Conservation (phyloP, 2,329 filamentous ascomycete species). For the Pyricularia sp. region DNA sequence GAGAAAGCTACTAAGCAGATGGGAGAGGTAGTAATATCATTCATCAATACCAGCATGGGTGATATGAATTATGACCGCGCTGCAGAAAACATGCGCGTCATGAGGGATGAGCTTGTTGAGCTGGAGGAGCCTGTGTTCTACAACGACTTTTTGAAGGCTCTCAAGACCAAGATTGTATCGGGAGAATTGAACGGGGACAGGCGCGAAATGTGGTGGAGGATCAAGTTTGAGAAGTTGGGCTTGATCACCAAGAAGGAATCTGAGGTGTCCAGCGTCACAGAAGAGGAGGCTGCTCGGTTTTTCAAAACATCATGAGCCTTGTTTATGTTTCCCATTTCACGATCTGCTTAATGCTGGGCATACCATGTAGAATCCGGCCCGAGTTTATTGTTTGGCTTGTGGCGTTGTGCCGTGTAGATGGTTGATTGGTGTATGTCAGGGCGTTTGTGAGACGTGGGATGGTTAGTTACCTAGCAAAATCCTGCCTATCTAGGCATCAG, state of each 20-base stretch:
- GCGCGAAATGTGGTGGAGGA: conserved; percentile 68
- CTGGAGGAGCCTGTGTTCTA: conserved; percentile 65
- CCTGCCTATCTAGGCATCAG: too few relatives aligned
- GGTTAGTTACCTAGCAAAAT: neutral
- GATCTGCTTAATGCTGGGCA: neutral
- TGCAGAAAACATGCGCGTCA: conserved; percentile 60
- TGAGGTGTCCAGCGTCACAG: conserved; percentile 51
- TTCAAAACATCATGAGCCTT: neutral
- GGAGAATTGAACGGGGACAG: conserved; percentile 65
- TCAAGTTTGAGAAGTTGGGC: conserved; percentile 55
- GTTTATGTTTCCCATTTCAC: neutral
- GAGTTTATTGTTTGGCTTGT: neutral
- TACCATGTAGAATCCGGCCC: neutral
- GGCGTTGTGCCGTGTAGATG: neutral
- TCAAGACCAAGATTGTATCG: conserved; percentile 60
- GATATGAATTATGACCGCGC: conserved; percentile 62
- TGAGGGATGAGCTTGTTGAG: conserved; percentile 64
- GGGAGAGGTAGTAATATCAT: conserved; percentile 52
- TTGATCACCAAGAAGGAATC: conserved; percentile 54
- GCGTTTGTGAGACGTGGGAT: neutral
- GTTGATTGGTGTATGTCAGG: neutral
- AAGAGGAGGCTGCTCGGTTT: conserved; percentile 54
- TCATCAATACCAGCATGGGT: conserved; percentile 62
- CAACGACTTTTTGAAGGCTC: conserved; percentile 55
- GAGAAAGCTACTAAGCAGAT: conserved; percentile 62